Percentiles rank a stretch among this genome's conserved stretches.
Evolutionary conservation across 164 flowering plant species (phyloP).

Genomic region (Stephania yunnanensis): DNA sequence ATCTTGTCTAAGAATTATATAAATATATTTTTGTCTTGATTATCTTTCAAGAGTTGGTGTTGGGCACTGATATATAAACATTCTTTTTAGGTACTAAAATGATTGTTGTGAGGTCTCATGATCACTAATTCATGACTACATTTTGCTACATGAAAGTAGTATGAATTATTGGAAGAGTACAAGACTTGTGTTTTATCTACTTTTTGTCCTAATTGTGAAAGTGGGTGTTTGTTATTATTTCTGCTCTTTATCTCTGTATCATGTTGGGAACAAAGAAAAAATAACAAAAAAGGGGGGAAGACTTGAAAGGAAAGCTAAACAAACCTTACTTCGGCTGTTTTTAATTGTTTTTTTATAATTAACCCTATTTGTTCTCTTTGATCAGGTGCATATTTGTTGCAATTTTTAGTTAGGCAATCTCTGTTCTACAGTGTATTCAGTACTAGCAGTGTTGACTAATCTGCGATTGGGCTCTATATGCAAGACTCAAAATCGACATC

Average conservation of each 20-base stretch:
- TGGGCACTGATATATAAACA: too few relatives aligned
- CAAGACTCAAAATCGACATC: too few relatives aligned
- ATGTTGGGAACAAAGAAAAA: neutral
- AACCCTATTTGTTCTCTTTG: neutral
- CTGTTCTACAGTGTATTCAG: too few relatives aligned
- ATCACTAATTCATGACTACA: neutral
- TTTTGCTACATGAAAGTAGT: neutral
- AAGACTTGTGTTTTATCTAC: neutral
- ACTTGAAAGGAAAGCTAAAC: neutral
- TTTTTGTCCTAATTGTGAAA: neutral
- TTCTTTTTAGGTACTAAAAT: neutral
- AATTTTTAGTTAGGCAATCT: too few relatives aligned
- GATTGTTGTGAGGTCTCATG: neutral
- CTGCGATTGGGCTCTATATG: too few relatives aligned
- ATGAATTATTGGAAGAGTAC: neutral
- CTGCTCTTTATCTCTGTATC: neutral
- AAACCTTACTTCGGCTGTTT: neutral
- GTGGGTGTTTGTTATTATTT: neutral
- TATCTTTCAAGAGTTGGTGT: too few relatives aligned
- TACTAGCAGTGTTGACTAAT: too few relatives aligned
- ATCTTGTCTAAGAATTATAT: too few relatives aligned
- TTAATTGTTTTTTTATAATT: too few relatives aligned
- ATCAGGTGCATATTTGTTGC: neutral
- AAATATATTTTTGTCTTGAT: too few relatives aligned
- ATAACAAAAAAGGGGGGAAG: neutral